Percentiles rank a stretch among this genome's conserved stretches.
These are phyloP conservation scores for Hexamita inflata DNA, from an alignment of 208 protist genomes.

Conservation along the genomic window DNA sequence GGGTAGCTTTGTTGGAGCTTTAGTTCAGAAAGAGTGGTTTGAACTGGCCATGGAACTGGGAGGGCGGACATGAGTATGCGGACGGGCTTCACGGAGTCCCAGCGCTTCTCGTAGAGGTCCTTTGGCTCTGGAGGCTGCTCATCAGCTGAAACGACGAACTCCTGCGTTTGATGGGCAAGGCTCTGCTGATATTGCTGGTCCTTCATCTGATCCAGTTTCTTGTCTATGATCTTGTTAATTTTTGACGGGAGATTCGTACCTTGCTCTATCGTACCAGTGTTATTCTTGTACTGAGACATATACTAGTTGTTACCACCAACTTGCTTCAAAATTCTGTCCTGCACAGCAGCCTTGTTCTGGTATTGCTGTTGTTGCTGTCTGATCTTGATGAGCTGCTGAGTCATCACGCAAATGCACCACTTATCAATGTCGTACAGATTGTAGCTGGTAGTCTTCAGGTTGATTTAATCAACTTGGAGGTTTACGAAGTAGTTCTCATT, in stretches of 20 bases:
- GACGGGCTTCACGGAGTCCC: slow-evolving; percentile 19
- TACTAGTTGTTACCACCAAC: slow-evolving; percentile 11
- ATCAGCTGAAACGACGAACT: background rate
- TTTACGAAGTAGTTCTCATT: slow-evolving; percentile 66
- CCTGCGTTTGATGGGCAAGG: background rate
- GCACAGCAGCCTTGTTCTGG: background rate
- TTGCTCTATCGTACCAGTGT: background rate
- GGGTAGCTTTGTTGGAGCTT: background rate
- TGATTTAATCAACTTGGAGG: slow-evolving; percentile 40
- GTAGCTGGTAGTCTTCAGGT: background rate
- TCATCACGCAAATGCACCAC: slow-evolving; percentile 12
- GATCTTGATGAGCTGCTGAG: background rate
- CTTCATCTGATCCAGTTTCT: background rate
- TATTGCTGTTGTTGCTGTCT: background rate
- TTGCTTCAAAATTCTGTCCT: slow-evolving; percentile 2
- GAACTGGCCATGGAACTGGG: slow-evolving; percentile 8
- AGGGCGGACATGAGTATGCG: background rate
- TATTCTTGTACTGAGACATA: background rate
- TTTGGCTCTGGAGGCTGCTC: background rate
- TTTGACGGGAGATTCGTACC: slow-evolving; percentile 1
- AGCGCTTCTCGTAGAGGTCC: background rate
- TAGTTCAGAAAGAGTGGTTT: background rate
- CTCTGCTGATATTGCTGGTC: background rate
- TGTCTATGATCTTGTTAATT: background rate
- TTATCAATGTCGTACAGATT: background rate